These are phyloP conservation scores for Astrephomene gubernaculifera DNA, from an alignment of 139 green algal species.

Conservation along the genomic window DNA sequence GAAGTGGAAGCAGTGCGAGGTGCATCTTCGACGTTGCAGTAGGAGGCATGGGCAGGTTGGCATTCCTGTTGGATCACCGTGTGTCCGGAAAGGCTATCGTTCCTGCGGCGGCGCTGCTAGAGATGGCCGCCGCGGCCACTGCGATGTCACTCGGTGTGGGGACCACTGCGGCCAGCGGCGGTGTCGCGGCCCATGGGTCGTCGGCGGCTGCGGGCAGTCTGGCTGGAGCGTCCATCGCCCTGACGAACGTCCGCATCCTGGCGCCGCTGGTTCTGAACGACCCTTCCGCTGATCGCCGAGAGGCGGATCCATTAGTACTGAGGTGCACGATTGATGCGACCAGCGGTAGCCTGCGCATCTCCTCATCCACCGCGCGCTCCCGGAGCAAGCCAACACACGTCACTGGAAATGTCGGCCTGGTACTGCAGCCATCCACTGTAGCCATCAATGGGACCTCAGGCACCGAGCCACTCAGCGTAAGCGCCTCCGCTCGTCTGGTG, in stretches of 20 bases:
- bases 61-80: conserved; percentile 73
- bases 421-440: background rate
- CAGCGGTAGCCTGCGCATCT: conserved; percentile 23
- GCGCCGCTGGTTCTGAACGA: conserved; percentile 46
- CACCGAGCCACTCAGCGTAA: background rate
- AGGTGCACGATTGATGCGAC: background rate
- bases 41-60: background rate
- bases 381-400: background rate
- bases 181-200: background rate
- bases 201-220: background rate
- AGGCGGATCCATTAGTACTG: background rate
- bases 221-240: conserved; percentile 16
- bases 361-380: background rate
- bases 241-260: conserved; percentile 46
- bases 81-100: conserved; percentile 61
- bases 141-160: background rate
- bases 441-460: too few species aligned
- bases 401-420: background rate
- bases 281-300: background rate
- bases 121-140: conserved; percentile 58
- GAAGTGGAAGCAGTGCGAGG: background rate
- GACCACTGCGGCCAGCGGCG: too few species aligned
- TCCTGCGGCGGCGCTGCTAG: conserved; percentile 74
- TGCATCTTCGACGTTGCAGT: conserved; percentile 46
- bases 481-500: background rate